phyloP scores from a whole-genome alignment of 192 early-diverging fungal genomes.

The Podila verticillata region DNA sequence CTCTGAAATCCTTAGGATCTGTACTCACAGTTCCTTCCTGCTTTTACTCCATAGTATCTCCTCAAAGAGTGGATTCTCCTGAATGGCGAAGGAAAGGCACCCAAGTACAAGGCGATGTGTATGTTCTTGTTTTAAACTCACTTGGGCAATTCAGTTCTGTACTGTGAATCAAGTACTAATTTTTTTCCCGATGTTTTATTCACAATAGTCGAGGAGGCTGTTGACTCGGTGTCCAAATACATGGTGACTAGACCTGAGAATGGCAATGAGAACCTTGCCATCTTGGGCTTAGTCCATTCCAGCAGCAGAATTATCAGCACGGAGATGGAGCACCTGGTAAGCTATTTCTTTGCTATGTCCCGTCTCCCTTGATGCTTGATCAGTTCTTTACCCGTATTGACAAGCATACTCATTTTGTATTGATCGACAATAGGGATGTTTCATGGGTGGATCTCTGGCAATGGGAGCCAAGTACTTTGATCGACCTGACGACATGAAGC shows the following conservation, averaged over 20 bases:
- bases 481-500: slow-evolving; percentile 27
- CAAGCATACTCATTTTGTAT: neutral
- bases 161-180: neutral
- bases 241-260: slow-evolving; percentile 27
- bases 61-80: slow-evolving; percentile 64
- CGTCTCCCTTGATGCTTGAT: neutral
- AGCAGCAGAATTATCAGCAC: slow-evolving; percentile 5
- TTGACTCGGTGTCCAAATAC: slow-evolving; percentile 37
- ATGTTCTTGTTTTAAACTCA: neutral
- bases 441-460: slow-evolving; percentile 59
- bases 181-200: neutral
- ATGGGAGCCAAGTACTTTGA: slow-evolving; percentile 59
- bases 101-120: slow-evolving; percentile 46
- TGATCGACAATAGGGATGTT: slow-evolving; percentile 56
- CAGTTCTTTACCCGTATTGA: neutral
- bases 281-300: slow-evolving; percentile 25
- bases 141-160: neutral
- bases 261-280: slow-evolving; percentile 10
- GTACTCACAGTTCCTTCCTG: neutral
- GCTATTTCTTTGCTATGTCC: neutral
- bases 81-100: slow-evolving; percentile 29
- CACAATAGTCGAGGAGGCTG: slow-evolving; percentile 29
- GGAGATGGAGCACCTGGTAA: slow-evolving; percentile 52
- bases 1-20: neutral
- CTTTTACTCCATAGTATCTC: slow-evolving; percentile 49